These are phyloP conservation scores for Vaccinium darrowii DNA, from an alignment of 148 eudicot genomes.

Conservation along the genomic window DNA sequence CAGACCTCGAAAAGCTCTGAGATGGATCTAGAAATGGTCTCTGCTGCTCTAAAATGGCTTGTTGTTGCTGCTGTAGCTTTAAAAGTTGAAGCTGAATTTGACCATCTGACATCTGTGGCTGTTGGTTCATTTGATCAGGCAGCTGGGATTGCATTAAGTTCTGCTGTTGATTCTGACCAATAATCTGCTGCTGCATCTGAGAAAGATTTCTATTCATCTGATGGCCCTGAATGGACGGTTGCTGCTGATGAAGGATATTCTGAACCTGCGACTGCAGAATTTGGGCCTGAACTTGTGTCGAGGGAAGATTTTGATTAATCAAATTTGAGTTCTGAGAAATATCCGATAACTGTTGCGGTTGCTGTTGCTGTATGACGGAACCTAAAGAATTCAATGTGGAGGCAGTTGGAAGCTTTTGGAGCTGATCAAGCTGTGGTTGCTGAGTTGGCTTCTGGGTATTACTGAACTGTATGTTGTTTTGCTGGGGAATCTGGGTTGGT, in stretches of 20 bases:
- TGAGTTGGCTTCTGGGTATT: constrained; percentile 49
- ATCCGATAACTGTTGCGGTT: constrained; percentile 58
- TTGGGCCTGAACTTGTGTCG: constrained; percentile 59
- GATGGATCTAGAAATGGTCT: constrained; percentile 42
- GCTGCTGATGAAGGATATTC: constrained; percentile 54
- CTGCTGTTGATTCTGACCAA: constrained; percentile 53
- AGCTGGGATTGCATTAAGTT: constrained; percentile 42
- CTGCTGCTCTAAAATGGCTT: constrained; percentile 53
- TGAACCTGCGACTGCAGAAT: constrained; percentile 44
- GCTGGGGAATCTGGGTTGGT: constrained; percentile 58
- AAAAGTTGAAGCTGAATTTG: constrained; percentile 69
- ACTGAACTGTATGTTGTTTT: constrained; percentile 52
- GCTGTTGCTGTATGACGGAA: constrained; percentile 60
- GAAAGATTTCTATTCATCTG: constrained; percentile 49
- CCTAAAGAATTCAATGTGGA: constrained; percentile 37
- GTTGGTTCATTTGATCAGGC: constrained; percentile 53
- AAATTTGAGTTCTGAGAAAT: constrained; percentile 53
- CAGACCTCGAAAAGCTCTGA: constrained; percentile 61
- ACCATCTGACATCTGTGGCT: constrained; percentile 48
- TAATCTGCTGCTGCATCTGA: constrained; percentile 39
- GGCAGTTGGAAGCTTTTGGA: constrained; percentile 56
- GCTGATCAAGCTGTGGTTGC: constrained; percentile 61
- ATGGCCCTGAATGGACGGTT: constrained; percentile 54
- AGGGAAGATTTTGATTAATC: constrained; percentile 41
- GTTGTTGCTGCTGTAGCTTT: constrained; percentile 73